Conservation (phyloP, 192 early-diverging fungal species). For the Allomyces macrogynus region DNA sequence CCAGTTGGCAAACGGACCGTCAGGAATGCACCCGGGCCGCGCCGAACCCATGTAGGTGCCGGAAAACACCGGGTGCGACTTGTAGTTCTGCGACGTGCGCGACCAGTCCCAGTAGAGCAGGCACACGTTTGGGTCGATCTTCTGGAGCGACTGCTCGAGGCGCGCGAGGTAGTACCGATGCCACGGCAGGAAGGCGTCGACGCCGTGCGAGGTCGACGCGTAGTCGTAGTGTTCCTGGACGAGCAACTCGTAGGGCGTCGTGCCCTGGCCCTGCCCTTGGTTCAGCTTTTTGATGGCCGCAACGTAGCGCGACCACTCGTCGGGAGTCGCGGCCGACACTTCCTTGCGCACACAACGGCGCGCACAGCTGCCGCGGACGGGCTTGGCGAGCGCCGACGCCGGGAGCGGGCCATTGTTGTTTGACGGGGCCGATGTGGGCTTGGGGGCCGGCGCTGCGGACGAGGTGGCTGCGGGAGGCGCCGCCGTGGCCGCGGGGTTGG, state of each 20-base stretch:
- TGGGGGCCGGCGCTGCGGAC: not conserved
- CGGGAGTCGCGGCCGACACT: not conserved
- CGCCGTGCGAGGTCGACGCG: conserved; percentile 1
- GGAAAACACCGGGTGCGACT: conserved; percentile 13
- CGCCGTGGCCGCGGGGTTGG: not conserved
- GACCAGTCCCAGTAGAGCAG: conserved; percentile 51
- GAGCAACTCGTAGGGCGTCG: not conserved
- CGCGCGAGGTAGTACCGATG: conserved; percentile 26
- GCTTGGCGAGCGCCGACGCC: not conserved
- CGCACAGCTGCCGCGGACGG: not conserved
- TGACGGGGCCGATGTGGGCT: not conserved
- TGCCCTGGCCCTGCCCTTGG: not conserved
- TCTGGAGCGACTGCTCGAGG: conserved; percentile 24
- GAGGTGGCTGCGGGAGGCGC: not conserved
- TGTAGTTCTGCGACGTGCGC: conserved; percentile 24
- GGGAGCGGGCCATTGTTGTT: not conserved
- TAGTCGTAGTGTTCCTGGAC: not conserved
- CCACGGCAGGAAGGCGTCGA: conserved; percentile 21
- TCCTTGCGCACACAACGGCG: not conserved
- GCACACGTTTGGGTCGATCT: conserved; percentile 21
- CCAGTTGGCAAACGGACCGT: conserved; percentile 28
- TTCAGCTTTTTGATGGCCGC: not conserved
- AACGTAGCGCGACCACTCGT: not conserved
- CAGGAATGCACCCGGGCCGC: conserved; percentile 25
- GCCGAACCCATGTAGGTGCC: conserved; percentile 17